Evolutionary conservation across 176 grass and related monocot genomes (phyloP), one percentile per base, ranked within the genome.

Genomic region (Typha latifolia): DNA sequence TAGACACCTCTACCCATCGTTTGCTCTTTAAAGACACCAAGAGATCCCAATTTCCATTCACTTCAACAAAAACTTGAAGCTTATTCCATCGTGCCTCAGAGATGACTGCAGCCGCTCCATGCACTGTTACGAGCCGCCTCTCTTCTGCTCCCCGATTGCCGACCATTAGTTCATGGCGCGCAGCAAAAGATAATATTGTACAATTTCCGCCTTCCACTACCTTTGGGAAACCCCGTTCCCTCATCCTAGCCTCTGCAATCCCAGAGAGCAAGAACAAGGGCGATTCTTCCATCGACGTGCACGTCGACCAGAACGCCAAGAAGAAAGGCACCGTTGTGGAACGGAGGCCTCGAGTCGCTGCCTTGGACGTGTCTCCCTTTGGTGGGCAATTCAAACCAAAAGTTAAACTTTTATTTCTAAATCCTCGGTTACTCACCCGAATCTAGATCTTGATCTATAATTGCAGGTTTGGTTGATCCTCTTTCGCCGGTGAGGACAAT

Each of bases 401-500:
- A 18, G 21, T 2, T 22, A 2, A 3, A 34, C 4, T 34, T 4
- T 34, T 34, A 34, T 0, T 4, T 4, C 32, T 51, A 51, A 69
- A 3, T 12, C 1, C 48, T 51, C 61, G 12, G n/a, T 49, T 0
- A 13, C 15, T 21, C 24, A 1, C 24, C 24, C 1, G 2, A 26
- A 26, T 26, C 14, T 16, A 31, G 12, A 10, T 10, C 0, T 12
- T 18, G 18, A 22, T 11, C 19, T 3, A 43, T 7, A 49, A 1
- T 0, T 67, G 31, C 65, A 90, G 84, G 88, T 27, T 11, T 97
- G 1, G 68, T 86, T 3, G 93, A 97, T 49, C 85, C 75, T 21
- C 77, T 90, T 72, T 92, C 88, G 47, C 88, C 88, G 2, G 85
- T 92, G 93, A 61, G 85, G 26, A 91, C 88, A 61, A 91, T 91